These are phyloP conservation scores for Colletotrichum sp. DNA, from an alignment of 2,329 filamentous ascomycete species.

Conservation along the genomic window DNA sequence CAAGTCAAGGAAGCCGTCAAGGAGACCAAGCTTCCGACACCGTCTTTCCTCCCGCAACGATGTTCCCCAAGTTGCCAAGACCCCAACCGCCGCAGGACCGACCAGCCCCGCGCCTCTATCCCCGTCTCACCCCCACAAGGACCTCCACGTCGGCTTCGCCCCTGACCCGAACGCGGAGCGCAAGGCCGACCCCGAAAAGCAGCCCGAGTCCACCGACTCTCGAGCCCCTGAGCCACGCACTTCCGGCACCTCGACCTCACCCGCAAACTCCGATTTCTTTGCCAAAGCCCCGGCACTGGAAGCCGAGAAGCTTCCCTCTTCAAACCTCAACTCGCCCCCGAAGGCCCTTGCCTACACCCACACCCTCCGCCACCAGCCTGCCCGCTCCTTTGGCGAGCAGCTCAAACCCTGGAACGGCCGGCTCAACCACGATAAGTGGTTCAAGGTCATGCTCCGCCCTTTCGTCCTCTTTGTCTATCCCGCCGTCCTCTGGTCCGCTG, in stretches of 20 bases:
- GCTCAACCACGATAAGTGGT: constrained; percentile 79
- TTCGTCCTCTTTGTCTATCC: constrained; percentile 90
- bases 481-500: constrained; percentile 84
- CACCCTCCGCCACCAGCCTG: constrained; percentile 68
- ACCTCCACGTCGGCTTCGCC: constrained; percentile 38
- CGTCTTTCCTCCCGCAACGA: constrained; percentile 46
- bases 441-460: constrained; percentile 77
- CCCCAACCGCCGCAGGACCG: not conserved
- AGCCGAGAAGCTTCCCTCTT: constrained; percentile 41
- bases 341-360: constrained; percentile 66
- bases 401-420: constrained; percentile 81
- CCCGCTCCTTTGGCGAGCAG: constrained; percentile 75
- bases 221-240: not conserved
- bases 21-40: constrained; percentile 51
- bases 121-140: constrained; percentile 26
- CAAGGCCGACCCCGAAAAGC: not conserved
- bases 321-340: constrained; percentile 36
- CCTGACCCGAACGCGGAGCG: not conserved
- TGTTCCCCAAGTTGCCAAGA: not conserved
- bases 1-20: constrained; percentile 38
- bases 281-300: constrained; percentile 40
- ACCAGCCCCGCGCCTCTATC: not conserved
- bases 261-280: constrained; percentile 26
- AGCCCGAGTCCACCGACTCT: not conserved
- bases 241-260: constrained; percentile 18